Evolutionary conservation across 2,329 filamentous ascomycete genomes (phyloP), one percentile per base, ranked within the genome.

Genomic region (Pseudogymnoascus sp.): DNA sequence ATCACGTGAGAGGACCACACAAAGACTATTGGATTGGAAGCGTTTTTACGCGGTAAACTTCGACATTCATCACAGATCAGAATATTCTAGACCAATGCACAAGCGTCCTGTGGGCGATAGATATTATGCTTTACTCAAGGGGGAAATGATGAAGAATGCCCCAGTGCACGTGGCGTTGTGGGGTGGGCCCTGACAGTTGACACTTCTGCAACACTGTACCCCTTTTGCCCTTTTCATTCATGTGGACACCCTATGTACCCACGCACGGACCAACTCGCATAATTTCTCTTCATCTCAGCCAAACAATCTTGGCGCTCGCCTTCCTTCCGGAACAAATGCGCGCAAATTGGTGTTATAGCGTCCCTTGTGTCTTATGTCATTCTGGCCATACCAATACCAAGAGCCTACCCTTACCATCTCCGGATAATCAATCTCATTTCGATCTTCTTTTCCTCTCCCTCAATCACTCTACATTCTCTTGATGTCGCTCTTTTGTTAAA

Each of bases 21-120:
- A 91, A 91, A 74, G 85, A 91, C 68, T 91, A 91, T 68, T 82
- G 75, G 0, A 84, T 87, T 60, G 71, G 74, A 7, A 82, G 82
- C 1, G 71, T 69, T 0, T 87, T 86, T 69, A 78, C 66, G 43
- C 72, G 82, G 60, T 73, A 57, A 41, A 39, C 15, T 12, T 33
- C 6, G 11, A 53, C 12, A 53, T 53, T 35, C 9, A 33, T 35
- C 33, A 12, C n/a, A n/a, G 28, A 12, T 53, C 5, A 35, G 47
- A 53, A 33, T 53, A 53, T 53, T 53, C 47, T 35, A 53, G 28
- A 53, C n/a, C 28, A 6, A 53, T 18, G 47, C 47, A 53, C 28
- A 15, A 15, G 47, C 47, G 28, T 14, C 12, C 28, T 53, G 47
- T 53, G 33, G 9, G 9, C 7, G 47, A 53, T 53, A 35, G 28